Base-by-base conservation (phyloP, 1,284 basidiomycete species). In the Cutaneotrichosporon sp. region DNA sequence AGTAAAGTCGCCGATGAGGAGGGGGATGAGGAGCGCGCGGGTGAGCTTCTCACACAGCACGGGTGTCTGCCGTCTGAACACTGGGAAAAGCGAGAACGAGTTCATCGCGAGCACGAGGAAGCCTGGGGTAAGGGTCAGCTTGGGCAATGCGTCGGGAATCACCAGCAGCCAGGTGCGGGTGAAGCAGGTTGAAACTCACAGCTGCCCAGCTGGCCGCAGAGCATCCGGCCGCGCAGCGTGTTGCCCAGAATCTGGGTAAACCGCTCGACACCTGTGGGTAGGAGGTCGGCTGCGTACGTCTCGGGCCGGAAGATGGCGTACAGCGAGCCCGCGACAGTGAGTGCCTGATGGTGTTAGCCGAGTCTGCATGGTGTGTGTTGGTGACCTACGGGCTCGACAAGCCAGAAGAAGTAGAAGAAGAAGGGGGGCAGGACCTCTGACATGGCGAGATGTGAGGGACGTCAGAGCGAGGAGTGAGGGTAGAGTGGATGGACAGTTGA, bases 21-120 rank as follows among this genome's bases (percentile, higher is more conserved):
- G 71, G 18, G 77, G 79, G 5, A 72, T 42, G 10, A 81, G 58
- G 24, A 80, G 66, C 3, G 67, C 72, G 29, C 63, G 63, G 33
- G 78, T 67, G 13, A 80, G 55, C 49, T 64, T 70, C 56, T 77
- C 78, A 60, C 74, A 73, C 16, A 69, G 31, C 7, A 33, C 58
- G 3, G 54, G 55, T 3, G 46, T 24, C 10, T 58, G 63, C 18
- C 67, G 64, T 29, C 63, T 55, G 63, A 79, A 67, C 2, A 72
- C 59, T 2, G 73, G 74, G 29, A 80, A 67, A 20, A 80, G 62
- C 13, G 72, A 72, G n/a, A 75, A 63, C 0, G 76, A 78, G 16
- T 80, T 66, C 58, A 81, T 61, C 0, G 79, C 78, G 14, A 81
- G 65, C 8, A 81, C 69, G 56, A 80, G 67, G 69, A 79, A 81